Evolutionary conservation across 2,329 filamentous ascomycete species (phyloP), one percentile per base, ranked within the genome.

Genomic region (Apiospora arundinis): DNA sequence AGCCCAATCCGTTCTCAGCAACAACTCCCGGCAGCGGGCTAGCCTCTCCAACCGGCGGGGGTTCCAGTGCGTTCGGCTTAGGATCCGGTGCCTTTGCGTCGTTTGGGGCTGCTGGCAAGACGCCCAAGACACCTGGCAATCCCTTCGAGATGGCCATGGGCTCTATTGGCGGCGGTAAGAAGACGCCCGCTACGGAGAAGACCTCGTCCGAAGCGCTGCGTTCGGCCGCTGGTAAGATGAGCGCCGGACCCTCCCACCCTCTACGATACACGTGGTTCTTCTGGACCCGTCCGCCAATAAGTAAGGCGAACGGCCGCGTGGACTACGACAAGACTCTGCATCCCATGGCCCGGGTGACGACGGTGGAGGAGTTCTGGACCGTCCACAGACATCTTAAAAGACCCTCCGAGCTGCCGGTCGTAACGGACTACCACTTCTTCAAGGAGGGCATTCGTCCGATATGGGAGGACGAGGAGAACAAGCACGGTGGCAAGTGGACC

Each of bases 391-490:
- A 98, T 82, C 88, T 99, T 67, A 97, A 97, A 84, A 91, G 93
- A 40, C 96, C 97, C 2, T 98, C 95, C 46, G 86, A 89, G 45
- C 87, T 99, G 71, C 95, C 95, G 8, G 92, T 95, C 5, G 95
- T 98, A 42, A 98, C 95, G 32, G 96, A 99, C 83, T 99, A 98
- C 80, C 96, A 99, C 81, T 92, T 99, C 72, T 99, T 99, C 87
- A 97, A 96, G 83, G 95, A 96, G 80, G 95, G 95, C 70, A 95
- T 99, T 73, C 91, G 96, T 73, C 96, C 96, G 28, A 96, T 99
- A 77, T 99, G 96, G 96, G 96, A 99, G 82, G 96, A 99, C 77
- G 95, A 97, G 66, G 94, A 97, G 81, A 99, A 99, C 84, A 96
- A 94, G 82, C 92, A 92, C 76, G 96, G 96, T 70, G 96, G 96